A percentile compares a stretch with the other conserved stretches of the same genome.
Conservation (phyloP, 768 basidiomycete species). For the Sporobolomyces roseus region DNA sequence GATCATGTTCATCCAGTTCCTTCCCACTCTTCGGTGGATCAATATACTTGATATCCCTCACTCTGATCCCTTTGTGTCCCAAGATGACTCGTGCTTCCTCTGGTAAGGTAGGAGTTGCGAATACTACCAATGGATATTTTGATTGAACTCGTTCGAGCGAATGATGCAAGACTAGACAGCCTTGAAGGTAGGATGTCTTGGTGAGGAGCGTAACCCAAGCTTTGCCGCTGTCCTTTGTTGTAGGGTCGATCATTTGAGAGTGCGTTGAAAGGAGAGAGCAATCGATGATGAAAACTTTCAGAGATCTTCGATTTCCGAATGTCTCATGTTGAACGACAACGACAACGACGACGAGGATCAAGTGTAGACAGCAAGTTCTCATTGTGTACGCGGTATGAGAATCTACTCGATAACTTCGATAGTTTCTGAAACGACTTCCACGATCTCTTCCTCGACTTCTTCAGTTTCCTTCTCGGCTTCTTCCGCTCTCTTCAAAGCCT, state of each 20-base stretch:
- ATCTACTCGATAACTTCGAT: slow-evolving; percentile 40
- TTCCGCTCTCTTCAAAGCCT: slow-evolving; percentile 51
- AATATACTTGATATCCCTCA: slow-evolving; percentile 62
- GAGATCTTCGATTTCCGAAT: no score
- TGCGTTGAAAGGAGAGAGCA: no score
- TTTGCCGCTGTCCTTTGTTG: slow-evolving; percentile 9
- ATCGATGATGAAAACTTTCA: no score
- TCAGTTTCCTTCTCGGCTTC: slow-evolving; percentile 87
- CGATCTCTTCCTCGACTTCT: slow-evolving; percentile 56
- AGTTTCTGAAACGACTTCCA: slow-evolving; percentile 56
- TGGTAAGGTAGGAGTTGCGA: slow-evolving; percentile 64
- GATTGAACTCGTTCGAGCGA: slow-evolving; percentile 59
- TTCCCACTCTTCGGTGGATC: slow-evolving; percentile 51
- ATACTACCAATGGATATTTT: slow-evolving; percentile 71
- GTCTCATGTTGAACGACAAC: no score
- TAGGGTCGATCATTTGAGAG: no score
- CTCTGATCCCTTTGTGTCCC: slow-evolving; percentile 55
- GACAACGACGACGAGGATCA: no score
- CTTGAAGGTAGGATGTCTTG: slow-evolving; percentile 59
- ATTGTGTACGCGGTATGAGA: no score
- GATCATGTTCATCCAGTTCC: slow-evolving; percentile 41
- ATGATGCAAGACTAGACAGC: slow-evolving; percentile 61
- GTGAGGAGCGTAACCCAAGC: slow-evolving; percentile 73
- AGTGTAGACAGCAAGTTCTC: no score
- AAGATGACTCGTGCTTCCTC: slow-evolving; percentile 58